Base-by-base conservation (phyloP, 2,329 filamentous ascomycete species). In the Cladobotryum protrusum region DNA sequence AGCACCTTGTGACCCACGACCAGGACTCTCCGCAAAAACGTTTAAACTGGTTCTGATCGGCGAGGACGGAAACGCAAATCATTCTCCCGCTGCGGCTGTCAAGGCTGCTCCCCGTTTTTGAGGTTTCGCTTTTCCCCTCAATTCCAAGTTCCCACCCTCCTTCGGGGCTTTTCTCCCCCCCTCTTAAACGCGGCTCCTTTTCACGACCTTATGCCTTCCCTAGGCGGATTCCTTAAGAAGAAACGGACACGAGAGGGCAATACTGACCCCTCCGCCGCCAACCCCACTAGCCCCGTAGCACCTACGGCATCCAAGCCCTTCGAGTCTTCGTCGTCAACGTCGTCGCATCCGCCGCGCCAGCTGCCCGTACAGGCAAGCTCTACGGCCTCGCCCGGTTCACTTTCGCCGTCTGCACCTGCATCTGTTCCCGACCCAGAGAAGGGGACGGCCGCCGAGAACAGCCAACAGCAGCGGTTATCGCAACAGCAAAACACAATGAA, bases 141-240 rank as follows among this genome's bases (percentile, higher is more conserved):
- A 29, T 29, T 29, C 24, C 24, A 29, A 29, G 24, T 29, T 29
- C 24, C 24, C 24, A 29, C 24, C 24, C 35, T 37, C 43, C 45
- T 34, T 44, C 18, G 34, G 42, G 32, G 45, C 45, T 43, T 52
- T 47, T 47, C 46, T 24, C 37, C 20, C 41, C 33, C 14, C 32
- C 24, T 39, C 36, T 18, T 33, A 18, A 42, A 36, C 32, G 40
- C 49, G 40, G 43, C 47, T 32, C 47, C 52, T 48, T 43, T 47
- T 43, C 40, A 45, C 54, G 48, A 49, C 55, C 68, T 64, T 65
- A 97, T 99, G 93, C 93, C 91, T 84, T 88, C 82, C 71, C 82
- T 96, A 77, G 89, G 89, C 77, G 87, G 89, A 72, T 90, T 96
- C 68, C 83, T 97, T 68, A 96, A 96, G 82, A 97, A 96, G 82